Conservation (phyloP, 495 filamentous ascomycete species). For the Jackrogersella multiformis region DNA sequence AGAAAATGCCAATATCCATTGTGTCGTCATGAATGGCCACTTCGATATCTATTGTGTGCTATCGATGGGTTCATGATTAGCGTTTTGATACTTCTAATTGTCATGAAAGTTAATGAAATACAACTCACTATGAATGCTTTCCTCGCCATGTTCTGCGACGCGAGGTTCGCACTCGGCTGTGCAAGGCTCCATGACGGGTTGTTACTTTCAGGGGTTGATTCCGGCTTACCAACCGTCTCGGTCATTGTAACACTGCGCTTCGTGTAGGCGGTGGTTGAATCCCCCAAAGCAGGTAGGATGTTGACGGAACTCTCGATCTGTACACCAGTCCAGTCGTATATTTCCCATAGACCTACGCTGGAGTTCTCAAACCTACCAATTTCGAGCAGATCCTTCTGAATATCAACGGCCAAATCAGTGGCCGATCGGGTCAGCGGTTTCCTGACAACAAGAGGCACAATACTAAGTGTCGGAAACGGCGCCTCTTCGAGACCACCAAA, state of each 20-base stretch:
- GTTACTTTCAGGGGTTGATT: not conserved
- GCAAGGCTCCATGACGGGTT: constrained; percentile 5
- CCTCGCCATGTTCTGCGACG: constrained; percentile 37
- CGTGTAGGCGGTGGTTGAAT: constrained; percentile 13
- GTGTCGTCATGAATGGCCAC: constrained; percentile 53
- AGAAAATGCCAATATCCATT: constrained; percentile 66
- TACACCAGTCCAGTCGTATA: constrained; percentile 58
- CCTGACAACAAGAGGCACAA: constrained; percentile 53
- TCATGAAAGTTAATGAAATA: not conserved
- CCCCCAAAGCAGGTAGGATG: constrained; percentile 56
- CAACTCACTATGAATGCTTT: constrained; percentile 51
- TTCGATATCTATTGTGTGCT: constrained; percentile 67
- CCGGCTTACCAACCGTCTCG: constrained; percentile 9
- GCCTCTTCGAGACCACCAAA: constrained; percentile 25
- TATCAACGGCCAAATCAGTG: constrained; percentile 39
- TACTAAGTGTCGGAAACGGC: constrained; percentile 51
- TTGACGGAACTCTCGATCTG: constrained; percentile 64
- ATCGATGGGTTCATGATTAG: constrained; percentile 8
- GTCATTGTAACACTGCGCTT: constrained; percentile 28
- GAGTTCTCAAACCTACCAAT: constrained; percentile 49
- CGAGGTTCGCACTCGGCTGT: constrained; percentile 4
- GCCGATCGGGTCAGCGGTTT: constrained; percentile 7
- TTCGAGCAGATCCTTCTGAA: constrained; percentile 53
- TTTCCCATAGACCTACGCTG: constrained; percentile 58
- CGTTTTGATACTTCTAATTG: constrained; percentile 12